These are phyloP conservation scores for Halophytophthora batemanensis DNA, from an alignment of 352 stramenopile species.

Conservation along the genomic window DNA sequence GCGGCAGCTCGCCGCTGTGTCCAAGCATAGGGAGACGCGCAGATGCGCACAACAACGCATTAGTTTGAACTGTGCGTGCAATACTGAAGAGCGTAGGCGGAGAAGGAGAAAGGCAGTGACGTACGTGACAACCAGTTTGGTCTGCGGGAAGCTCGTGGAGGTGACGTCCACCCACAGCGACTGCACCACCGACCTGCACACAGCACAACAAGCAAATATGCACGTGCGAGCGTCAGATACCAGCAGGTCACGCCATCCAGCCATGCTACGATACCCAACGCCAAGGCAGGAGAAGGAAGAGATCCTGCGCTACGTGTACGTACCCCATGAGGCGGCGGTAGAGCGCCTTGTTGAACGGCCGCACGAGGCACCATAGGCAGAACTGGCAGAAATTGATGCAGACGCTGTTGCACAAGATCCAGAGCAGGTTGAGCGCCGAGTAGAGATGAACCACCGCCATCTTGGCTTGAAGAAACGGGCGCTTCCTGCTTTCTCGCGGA, in stretches of 20 bases:
- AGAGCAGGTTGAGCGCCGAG: constrained; percentile 78
- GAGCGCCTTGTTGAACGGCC: constrained; percentile 75
- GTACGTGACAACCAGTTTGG: constrained; percentile 77
- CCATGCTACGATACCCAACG: constrained; percentile 11
- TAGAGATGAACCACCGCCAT: constrained; percentile 63
- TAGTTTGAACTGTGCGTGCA: background rate
- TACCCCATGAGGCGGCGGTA: constrained; percentile 81
- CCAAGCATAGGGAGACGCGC: background rate
- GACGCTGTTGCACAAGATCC: constrained; percentile 80
- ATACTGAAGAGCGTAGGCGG: background rate
- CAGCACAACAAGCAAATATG: constrained; percentile 2
- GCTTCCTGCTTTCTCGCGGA: background rate
- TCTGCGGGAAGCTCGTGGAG: constrained; percentile 81
- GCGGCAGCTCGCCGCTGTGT: constrained; percentile 68
- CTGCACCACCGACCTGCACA: constrained; percentile 48
- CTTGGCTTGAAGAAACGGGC: constrained; percentile 10
- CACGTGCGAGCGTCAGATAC: constrained; percentile 1
- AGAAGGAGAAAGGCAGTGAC: constrained; percentile 16
- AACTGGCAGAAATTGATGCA: constrained; percentile 82
- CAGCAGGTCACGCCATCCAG: background rate
- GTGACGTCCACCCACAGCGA: constrained; percentile 87
- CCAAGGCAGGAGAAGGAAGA: constrained; percentile 1
- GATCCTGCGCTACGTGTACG: background rate
- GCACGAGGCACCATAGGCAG: constrained; percentile 78
- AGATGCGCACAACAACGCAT: background rate